phyloP scores from a whole-genome alignment of 257 asterid species.

The Ajuga chamaepitys region DNA sequence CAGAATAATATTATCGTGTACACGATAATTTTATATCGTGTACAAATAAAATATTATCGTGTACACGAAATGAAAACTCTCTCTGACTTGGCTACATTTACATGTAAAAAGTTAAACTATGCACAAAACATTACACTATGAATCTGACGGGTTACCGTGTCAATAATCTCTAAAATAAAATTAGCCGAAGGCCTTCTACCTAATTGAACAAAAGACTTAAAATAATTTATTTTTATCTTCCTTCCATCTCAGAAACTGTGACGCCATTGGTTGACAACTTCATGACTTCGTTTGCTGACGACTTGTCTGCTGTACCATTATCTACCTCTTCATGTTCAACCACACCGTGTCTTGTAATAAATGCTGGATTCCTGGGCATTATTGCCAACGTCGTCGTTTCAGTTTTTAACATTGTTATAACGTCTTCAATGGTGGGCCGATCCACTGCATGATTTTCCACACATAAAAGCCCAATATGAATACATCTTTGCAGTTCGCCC shows the following conservation, averaged over 20 bases:
- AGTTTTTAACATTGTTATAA: slow-evolving; percentile 35
- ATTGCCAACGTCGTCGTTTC: slow-evolving; percentile 21
- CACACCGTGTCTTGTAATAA: slow-evolving; percentile 21
- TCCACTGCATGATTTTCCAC: slow-evolving; percentile 41
- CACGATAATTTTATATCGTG: no score
- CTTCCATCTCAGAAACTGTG: slow-evolving; percentile 23
- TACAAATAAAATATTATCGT: no score
- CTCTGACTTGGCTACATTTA: no score
- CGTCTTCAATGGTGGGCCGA: slow-evolving; percentile 46
- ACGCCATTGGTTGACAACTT: slow-evolving; percentile 19
- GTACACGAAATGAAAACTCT: no score
- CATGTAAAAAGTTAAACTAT: no score
- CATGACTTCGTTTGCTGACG: slow-evolving; percentile 11
- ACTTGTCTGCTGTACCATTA: not conserved
- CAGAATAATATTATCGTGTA: no score
- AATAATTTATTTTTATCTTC: slow-evolving; percentile 21
- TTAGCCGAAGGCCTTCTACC: no score
- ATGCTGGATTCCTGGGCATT: slow-evolving; percentile 40
- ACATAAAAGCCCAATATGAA: slow-evolving; percentile 47
- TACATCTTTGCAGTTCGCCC: slow-evolving; percentile 29
- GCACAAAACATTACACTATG: no score
- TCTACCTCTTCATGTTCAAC: slow-evolving; percentile 8
- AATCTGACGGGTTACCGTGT: no score
- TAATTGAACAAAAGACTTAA: no score
- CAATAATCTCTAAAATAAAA: no score